Conservation (phyloP, 495 filamentous ascomycete species). For the Aspergillus indologenus region DNA sequence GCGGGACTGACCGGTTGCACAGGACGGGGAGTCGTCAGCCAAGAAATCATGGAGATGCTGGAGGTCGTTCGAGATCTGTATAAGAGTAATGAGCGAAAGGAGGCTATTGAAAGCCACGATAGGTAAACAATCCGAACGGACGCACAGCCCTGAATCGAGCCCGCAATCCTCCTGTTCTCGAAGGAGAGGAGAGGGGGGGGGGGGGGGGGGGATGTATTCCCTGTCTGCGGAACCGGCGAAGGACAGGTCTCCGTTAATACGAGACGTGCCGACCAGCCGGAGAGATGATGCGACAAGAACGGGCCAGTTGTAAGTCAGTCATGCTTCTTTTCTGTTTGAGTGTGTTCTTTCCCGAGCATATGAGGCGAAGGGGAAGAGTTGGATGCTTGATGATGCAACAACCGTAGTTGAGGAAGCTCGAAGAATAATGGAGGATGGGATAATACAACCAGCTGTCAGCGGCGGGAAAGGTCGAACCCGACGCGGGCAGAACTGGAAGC, state of each 20-base stretch:
- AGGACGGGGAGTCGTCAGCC: constrained; percentile 16
- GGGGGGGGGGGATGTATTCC: too few relatives aligned
- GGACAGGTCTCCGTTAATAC: constrained; percentile 26
- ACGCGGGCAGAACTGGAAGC: constrained; percentile 15
- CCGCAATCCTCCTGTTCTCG: not conserved
- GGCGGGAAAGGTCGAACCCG: constrained; percentile 7
- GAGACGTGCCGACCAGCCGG: constrained; percentile 16
- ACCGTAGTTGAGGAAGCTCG: too few relatives aligned
- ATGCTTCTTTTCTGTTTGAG: constrained; percentile 9
- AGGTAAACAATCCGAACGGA: not conserved
- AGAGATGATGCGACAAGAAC: constrained; percentile 9
- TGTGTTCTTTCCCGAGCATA: not conserved
- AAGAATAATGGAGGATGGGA: not conserved
- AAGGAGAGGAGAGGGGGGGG: not conserved
- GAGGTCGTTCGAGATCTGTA: not conserved
- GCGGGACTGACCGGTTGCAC: constrained; percentile 36
- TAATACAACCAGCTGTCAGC: constrained; percentile 5
- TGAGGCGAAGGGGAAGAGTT: too few relatives aligned
- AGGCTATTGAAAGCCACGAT: not conserved
- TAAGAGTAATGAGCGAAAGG: not conserved
- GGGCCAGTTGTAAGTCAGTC: constrained; percentile 16
- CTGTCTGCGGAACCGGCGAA: constrained; percentile 8
- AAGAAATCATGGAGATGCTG: constrained; percentile 26
- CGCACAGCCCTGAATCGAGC: not conserved
- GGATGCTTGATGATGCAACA: not conserved